Base-by-base conservation (phyloP, 2,329 filamentous ascomycete genomes). In the Coleophoma eucalyptorum region DNA sequence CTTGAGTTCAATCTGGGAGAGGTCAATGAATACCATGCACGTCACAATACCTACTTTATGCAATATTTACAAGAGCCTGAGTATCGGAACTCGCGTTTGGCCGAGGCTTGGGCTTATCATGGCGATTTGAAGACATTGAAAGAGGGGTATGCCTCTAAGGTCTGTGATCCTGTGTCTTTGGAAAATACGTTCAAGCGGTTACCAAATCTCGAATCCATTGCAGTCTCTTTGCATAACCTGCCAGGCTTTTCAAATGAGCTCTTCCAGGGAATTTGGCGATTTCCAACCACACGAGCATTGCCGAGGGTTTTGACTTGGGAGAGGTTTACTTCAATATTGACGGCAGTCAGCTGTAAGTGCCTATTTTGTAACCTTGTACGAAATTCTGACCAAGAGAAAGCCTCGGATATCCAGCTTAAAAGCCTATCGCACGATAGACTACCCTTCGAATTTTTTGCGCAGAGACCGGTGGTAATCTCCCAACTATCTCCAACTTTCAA, bases 71-170 rank as follows among this genome's bases (percentile, higher is more conserved):
- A 60, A 43, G 58, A 64, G 13, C 54, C 58, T 3, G 59, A 60
- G 41, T 54, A 54, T 26, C 59, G 63, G 13, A 54, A 57, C 19
- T 59, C 64, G 34, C 55, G 59, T 12, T 60, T 62, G 51, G 57
- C 60, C n/a, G 55, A 62, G n/a, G 58, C 62, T 15, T 66, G 65
- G 61, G 54, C 56, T 3, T 55, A 59, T 16, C 67, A 67, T 49
- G 57, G 60, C 42, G 48, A 49, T 3, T 55, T 69, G 12, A 65
- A 62, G 46, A 53, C 55, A 37, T 50, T 63, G 20, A 68, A 63
- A 33, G 61, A 61, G 26, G 45, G 46, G 33, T 58, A 62, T 48
- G 46, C 58, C 38, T 51, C 54, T n/a, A 47, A 38, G 3, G 54
- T 53, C 12, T 64, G 60, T 43, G 48, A 60, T 18, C 18, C 43